phyloP scores from a whole-genome alignment of 768 basidiomycete species.

The Leucosporidium scottii region DNA sequence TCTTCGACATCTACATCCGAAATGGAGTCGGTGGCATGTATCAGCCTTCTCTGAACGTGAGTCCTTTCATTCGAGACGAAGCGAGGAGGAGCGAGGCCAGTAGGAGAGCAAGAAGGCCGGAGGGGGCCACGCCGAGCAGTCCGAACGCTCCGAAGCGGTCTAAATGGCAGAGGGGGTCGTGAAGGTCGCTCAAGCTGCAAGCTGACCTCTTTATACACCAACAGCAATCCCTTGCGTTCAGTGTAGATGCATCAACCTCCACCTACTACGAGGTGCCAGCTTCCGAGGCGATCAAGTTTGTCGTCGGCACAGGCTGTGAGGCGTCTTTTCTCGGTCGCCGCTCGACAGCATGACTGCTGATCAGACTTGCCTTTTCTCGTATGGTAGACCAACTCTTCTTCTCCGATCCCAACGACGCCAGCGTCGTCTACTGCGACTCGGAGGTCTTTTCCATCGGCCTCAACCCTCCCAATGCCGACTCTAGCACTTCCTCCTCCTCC shows the following conservation, averaged over 20 bases:
- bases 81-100: neutral
- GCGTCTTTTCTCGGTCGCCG: neutral
- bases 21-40: conserved; percentile 18
- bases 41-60: conserved; percentile 10
- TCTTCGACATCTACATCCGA: conserved; percentile 19
- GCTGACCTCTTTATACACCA: neutral
- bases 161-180: too few species aligned
- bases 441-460: conserved; percentile 18
- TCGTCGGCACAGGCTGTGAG: conserved; percentile 13
- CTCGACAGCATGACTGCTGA: too few species aligned
- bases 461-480: neutral
- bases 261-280: conserved; percentile 10
- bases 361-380: too few species aligned
- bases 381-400: conserved; percentile 25
- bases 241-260: neutral
- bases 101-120: neutral
- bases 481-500: neutral
- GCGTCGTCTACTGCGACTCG: conserved; percentile 17
- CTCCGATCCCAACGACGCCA: conserved; percentile 11
- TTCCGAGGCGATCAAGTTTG: neutral
- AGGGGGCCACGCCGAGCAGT: neutral
- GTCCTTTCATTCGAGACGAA: neutral
- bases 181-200: too few species aligned
- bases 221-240: neutral
- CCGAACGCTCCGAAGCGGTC: neutral